Evolutionary conservation across 1,284 basidiomycete genomes (phyloP), one percentile per base, ranked within the genome.

Genomic region (Trametes sp.): DNA sequence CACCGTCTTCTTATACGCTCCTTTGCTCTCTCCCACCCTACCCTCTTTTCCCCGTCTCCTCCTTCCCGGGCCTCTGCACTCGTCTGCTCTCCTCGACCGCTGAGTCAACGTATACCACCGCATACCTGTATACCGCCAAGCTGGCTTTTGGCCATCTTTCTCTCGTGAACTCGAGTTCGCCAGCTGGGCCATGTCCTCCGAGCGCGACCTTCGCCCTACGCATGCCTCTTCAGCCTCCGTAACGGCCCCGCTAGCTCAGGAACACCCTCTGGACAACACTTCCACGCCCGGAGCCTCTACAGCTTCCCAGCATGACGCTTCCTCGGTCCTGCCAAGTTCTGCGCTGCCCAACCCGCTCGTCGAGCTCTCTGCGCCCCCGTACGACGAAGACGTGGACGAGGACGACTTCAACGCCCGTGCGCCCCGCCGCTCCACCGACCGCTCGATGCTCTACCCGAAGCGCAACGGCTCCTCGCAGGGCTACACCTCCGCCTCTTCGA

Each of bases 401-500:
- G 23, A 26, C 50, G 33, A 23, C 46, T 64, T 74, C 63, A 70
- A 70, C 61, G 62, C 59, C 2, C 62, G 65, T 42, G 63, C 65
- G 41, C 60, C 69, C 7, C 64, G 66, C 50, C 58, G 64, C 31
- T 62, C 69, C 11, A 58, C 66, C 26, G 59, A 70, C 58, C 52
- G 66, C 8, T 60, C 67, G 19, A 66, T 71, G 54, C 68, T 75
- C 54, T 73, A 72, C 57, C 69, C 75, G 26, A 55, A 68, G 23
- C 57, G 68, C 26, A 54, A 66, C 61, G 62, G 64, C 42, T 51
- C 65, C 23, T 29, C 59, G 5, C 52, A 54, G 3, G 33, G 52
- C 57, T 64, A 57, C 31, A 45, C 28, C 19, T 76, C 76, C 1
- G 64, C 71, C 26, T 73, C 70, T 45, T 78, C 76, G 11, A 74